Evolutionary conservation across 805 yeast genomes (phyloP), one percentile per base, ranked within the genome.

Genomic region (Nakazawaea wyomingensis): DNA sequence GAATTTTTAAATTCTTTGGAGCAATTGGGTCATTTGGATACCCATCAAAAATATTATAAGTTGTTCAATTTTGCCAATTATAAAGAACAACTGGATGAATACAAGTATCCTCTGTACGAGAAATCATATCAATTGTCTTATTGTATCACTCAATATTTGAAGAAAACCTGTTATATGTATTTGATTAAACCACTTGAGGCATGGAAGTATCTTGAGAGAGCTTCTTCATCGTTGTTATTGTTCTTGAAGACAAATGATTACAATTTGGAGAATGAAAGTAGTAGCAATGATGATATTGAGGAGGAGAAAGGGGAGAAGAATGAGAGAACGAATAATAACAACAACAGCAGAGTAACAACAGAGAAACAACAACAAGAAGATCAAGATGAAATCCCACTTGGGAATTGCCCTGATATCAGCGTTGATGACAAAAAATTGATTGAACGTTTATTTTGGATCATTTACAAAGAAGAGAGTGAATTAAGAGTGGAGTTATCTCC

Each of bases 391-490:
- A n/a, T n/a, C n/a, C n/a, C n/a, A n/a, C n/a, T 11, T 24, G 27
- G 27, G 11, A 24, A 24, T 9, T 24, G 21, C 11, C 22, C 41
- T 13, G 20, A 20, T 2, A 37, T 43, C 8, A 14, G 37, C 9
- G 13, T 27, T 4, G 37, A 32, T 22, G 39, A 43, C 11, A 30
- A 33, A n/a, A 43, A 43, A 34, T 34, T 43, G 41, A 34, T 43
- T 6, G 47, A 44, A 16, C 39, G 44, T 16, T 35, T 44, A 17
- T 44, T 36, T 20, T 44, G 47, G 47, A 35, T 37, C 22, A 6
- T 39, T 32, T 39, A 39, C 9, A 44, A 44, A 32, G 43, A 44
- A 28, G 47, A 44, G 26, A 35, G 41, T 32, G 47, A 44, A 16
- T 16, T 44, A 9, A 24, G 44, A n/a, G 47, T 44, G 5, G 47